A percentile compares a stretch with the other conserved stretches of the same genome.
Evolutionary conservation across 2,329 filamentous ascomycete genomes (phyloP).

Genomic region (Trichophyton schoenleinii): DNA sequence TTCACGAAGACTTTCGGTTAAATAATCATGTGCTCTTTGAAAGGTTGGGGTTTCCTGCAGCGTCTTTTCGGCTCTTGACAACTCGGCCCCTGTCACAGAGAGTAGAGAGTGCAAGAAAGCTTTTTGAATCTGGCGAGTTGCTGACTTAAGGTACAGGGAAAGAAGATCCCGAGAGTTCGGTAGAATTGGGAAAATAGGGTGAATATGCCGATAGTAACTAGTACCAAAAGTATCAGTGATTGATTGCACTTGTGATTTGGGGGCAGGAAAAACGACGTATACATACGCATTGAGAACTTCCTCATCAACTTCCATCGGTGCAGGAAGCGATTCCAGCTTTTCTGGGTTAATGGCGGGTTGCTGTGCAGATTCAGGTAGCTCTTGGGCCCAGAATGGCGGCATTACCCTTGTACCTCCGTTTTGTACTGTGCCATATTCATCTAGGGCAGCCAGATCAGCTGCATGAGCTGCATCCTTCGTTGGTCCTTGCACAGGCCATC

Average conservation of each 20-base stretch:
- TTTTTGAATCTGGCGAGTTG: conserved; percentile 30
- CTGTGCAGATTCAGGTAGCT: conserved; percentile 3
- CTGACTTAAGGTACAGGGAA: conserved; percentile 27
- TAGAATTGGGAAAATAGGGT: conserved; percentile 30
- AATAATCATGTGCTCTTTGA: conserved; percentile 29
- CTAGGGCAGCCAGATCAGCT: conserved; percentile 9
- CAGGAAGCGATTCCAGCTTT: conserved; percentile 25
- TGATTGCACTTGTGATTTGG: not conserved
- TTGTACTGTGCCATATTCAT: conserved; percentile 21
- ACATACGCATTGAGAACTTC: conserved; percentile 30
- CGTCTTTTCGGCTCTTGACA: conserved; percentile 22
- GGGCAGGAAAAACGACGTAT: not conserved
- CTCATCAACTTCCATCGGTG: conserved; percentile 27
- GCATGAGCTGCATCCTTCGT: conserved; percentile 16
- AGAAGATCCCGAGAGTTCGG: conserved; percentile 29
- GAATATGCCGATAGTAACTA: conserved; percentile 32
- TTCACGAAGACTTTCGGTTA: conserved; percentile 29
- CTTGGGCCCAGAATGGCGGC: conserved; percentile 29
- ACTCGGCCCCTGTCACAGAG: conserved; percentile 28
- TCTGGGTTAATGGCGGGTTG: conserved; percentile 22
- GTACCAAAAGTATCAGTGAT: conserved; percentile 11
- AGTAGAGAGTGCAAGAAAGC: conserved; percentile 30
- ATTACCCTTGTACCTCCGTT: conserved; percentile 28
- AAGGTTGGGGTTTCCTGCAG: conserved; percentile 25
- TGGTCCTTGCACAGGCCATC: conserved; percentile 20